Percentiles rank a stretch among this genome's conserved stretches.
Evolutionary conservation across 2,329 filamentous ascomycete genomes (phyloP).

Genomic region (Xylariales sp.): DNA sequence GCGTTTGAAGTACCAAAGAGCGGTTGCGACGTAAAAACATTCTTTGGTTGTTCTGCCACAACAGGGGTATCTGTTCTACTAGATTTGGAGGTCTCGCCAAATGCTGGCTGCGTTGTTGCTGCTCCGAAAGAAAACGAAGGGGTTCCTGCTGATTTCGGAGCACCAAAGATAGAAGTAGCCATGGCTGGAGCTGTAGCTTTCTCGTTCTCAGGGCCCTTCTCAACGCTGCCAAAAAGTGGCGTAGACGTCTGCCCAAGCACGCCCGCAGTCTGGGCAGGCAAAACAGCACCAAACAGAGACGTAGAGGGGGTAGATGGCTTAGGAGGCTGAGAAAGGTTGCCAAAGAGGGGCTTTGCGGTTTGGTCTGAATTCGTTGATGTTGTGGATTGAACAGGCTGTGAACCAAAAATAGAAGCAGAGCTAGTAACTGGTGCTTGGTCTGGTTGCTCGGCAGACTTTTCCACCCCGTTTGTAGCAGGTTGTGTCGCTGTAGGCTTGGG

Average conservation of each 20-base stretch:
- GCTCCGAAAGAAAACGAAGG: constrained; percentile 11
- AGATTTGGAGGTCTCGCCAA: constrained; percentile 10
- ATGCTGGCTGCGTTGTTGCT: constrained; percentile 9
- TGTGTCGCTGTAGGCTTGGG: constrained; percentile 25
- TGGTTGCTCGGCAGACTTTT: constrained; percentile 18
- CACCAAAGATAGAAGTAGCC: constrained; percentile 16
- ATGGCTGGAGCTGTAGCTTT: constrained; percentile 7
- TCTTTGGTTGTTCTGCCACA: constrained; percentile 11
- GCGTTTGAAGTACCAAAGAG: constrained; percentile 8
- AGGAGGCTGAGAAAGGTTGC: no score
- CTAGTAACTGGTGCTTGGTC: constrained; percentile 18
- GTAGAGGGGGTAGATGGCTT: no score
- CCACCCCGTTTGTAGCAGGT: constrained; percentile 7
- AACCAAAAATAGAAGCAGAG: constrained; percentile 1
- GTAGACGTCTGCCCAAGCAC: constrained; percentile 11
- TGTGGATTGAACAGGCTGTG: neutral
- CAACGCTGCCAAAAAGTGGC: constrained; percentile 15
- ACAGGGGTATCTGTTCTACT: constrained; percentile 8
- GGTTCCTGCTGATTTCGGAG: constrained; percentile 12
- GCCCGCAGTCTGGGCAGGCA: constrained; percentile 2
- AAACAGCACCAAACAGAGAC: no score
- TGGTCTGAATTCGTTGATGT: neutral
- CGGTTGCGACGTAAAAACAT: constrained; percentile 7
- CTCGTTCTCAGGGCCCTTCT: constrained; percentile 11
- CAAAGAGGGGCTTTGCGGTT: constrained; percentile 11